phyloP scores from a whole-genome alignment of 768 basidiomycete species.

The Phanerochaete carnosa region DNA sequence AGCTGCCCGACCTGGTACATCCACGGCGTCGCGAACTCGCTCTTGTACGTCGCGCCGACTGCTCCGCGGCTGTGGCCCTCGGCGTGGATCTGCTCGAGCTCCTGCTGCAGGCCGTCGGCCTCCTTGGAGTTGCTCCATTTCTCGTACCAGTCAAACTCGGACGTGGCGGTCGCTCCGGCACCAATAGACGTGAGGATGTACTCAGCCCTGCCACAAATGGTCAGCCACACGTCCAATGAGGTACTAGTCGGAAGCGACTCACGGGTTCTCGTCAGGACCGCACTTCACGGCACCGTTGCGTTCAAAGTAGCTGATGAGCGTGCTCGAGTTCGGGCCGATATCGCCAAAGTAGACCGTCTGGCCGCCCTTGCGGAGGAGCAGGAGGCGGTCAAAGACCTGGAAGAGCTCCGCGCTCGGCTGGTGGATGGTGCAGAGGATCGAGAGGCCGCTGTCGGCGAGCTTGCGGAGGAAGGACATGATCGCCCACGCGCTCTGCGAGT shows the following conservation, averaged over 20 bases:
- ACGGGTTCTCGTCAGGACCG: conserved; percentile 65
- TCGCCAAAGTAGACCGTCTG: conserved; percentile 65
- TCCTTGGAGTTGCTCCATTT: conserved; percentile 45
- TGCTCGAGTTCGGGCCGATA: conserved; percentile 56
- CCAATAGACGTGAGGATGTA: conserved; percentile 41
- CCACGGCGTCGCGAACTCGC: conserved; percentile 54
- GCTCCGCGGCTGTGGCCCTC: conserved; percentile 29
- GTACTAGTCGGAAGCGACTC: conserved; percentile 1
- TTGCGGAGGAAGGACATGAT: conserved; percentile 72
- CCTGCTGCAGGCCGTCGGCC: conserved; percentile 31
- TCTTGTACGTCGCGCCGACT: conserved; percentile 14
- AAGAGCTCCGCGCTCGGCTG: conserved; percentile 85
- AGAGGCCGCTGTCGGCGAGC: conserved; percentile 78
- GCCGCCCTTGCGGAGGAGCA: conserved; percentile 78
- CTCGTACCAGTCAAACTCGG: conserved; percentile 45
- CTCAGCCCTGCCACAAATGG: conserved; percentile 34
- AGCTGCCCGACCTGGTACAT: conserved; percentile 43
- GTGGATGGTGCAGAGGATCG: conserved; percentile 82
- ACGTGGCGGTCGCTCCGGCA: conserved; percentile 53
- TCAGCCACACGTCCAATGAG: not conserved
- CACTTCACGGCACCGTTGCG: conserved; percentile 61
- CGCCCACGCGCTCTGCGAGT: conserved; percentile 85
- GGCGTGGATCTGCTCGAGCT: conserved; percentile 42
- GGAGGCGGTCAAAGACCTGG: conserved; percentile 75
- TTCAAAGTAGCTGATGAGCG: conserved; percentile 74